A percentile compares a stretch with the other conserved stretches of the same genome.
phyloP scores from a whole-genome alignment of 768 basidiomycete species.

The Mycena chlorophos region DNA sequence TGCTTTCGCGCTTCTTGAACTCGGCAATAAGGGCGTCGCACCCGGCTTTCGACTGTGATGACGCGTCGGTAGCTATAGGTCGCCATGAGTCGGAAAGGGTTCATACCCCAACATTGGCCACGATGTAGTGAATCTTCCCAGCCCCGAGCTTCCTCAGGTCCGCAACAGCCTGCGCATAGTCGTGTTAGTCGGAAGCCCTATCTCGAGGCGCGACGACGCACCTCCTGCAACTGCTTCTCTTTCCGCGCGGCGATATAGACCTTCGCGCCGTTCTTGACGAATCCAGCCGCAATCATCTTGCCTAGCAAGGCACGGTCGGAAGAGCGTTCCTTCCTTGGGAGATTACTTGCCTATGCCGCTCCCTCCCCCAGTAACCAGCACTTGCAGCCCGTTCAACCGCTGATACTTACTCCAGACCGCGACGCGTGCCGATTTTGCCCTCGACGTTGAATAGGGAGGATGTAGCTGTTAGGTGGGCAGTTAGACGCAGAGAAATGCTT shows the following conservation, averaged over 20 bases:
- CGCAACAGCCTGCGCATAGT: not conserved
- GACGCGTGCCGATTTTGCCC: constrained; percentile 62
- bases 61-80: constrained; percentile 47
- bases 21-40: constrained; percentile 44
- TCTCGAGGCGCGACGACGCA: constrained; percentile 31
- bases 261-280: constrained; percentile 82
- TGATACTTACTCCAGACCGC: not conserved
- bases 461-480: constrained; percentile 36
- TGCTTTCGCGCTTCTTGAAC: constrained; percentile 51
- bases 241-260: constrained; percentile 91
- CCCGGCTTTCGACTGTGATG: constrained; percentile 46
- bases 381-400: constrained; percentile 34
- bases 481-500: not conserved
- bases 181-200: no score
- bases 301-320: no score
- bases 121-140: constrained; percentile 13
- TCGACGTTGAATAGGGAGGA: constrained; percentile 62
- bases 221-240: constrained; percentile 75
- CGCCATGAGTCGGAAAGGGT: constrained; percentile 43
- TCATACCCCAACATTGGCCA: constrained; percentile 37
- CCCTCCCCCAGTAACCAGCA: constrained; percentile 81
- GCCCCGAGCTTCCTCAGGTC: constrained; percentile 14
- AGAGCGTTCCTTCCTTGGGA: no score
- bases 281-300: constrained; percentile 78
- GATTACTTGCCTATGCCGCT: constrained; percentile 88